These are phyloP conservation scores for Eremothecium coryli DNA, from an alignment of 1,139 yeast species.

Conservation along the genomic window DNA sequence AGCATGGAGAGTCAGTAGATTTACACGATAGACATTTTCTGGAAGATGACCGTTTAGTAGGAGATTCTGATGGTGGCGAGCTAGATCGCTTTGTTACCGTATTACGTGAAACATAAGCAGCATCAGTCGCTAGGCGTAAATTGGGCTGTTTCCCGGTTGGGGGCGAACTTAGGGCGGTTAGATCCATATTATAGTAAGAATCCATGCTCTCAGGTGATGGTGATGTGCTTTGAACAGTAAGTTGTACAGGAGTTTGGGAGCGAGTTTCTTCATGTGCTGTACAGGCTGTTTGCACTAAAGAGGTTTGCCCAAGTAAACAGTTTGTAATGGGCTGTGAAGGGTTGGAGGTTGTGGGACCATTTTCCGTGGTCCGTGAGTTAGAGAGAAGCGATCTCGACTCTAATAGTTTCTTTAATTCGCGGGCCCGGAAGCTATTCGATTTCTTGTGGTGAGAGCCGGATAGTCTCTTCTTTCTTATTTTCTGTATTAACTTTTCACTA, in stretches of 20 bases:
- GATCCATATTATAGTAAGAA: not conserved
- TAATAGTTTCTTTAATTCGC: constrained; percentile 29
- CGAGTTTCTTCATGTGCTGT: not conserved
- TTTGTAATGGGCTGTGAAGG: not conserved
- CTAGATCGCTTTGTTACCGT: not conserved
- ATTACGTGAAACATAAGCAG: not conserved
- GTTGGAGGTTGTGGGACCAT: no score
- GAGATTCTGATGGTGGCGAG: constrained; percentile 4
- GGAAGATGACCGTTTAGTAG: constrained; percentile 8
- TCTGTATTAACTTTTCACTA: constrained; percentile 27
- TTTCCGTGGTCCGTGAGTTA: constrained; percentile 3
- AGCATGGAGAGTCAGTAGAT: constrained; percentile 88
- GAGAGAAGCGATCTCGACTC: constrained; percentile 10
- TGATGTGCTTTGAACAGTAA: constrained; percentile 6
- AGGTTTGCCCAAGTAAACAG: not conserved
- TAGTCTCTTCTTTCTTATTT: constrained; percentile 10
- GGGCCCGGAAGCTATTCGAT: constrained; percentile 31
- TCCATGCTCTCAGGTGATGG: constrained; percentile 7
- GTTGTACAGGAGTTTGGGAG: not conserved
- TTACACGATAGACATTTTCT: constrained; percentile 86
- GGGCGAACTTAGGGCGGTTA: not conserved
- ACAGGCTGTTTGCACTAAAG: not conserved
- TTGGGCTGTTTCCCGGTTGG: not conserved
- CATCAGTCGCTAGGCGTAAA: not conserved
- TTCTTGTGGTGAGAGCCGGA: constrained; percentile 23